A percentile compares a stretch with the other conserved stretches of the same genome.
phyloP scores from a whole-genome alignment of 352 stramenopile genomes.

The Globisporangium radiosum region DNA sequence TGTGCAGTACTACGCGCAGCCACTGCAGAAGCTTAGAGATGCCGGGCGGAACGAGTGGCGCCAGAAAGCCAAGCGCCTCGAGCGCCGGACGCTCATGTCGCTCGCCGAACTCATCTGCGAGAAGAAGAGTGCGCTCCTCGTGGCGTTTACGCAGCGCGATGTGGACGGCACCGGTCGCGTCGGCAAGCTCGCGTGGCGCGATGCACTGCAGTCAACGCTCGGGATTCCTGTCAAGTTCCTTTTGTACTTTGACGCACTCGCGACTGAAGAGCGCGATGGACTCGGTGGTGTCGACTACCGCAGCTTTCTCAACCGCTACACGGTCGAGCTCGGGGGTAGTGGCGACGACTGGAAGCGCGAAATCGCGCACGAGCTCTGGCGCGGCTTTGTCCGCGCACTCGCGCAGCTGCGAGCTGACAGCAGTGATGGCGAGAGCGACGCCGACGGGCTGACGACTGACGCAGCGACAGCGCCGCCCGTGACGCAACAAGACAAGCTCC shows the following conservation, averaged over 20 bases:
- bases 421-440: too few relatives aligned
- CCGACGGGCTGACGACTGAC: too few relatives aligned
- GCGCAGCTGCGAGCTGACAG: conserved; percentile 9
- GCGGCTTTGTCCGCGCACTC: conserved; percentile 57
- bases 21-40: conserved; percentile 64
- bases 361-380: conserved; percentile 64
- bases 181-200: conserved; percentile 67
- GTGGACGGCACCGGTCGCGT: conserved; percentile 27
- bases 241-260: conserved; percentile 65
- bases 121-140: conserved; percentile 53
- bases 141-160: conserved; percentile 46
- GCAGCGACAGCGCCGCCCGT: conserved; percentile 14
- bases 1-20: conserved; percentile 88
- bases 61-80: conserved; percentile 63
- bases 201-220: conserved; percentile 45
- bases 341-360: conserved; percentile 65
- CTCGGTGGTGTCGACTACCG: conserved; percentile 53
- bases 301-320: conserved; percentile 71
- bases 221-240: conserved; percentile 60
- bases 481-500: conserved; percentile 50
- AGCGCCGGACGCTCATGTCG: conserved; percentile 72
- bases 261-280: conserved; percentile 29
- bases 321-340: conserved; percentile 45
- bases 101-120: conserved; percentile 76
- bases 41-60: conserved; percentile 72